Evolutionary conservation across 306 rosid genomes (phyloP).

Genomic region (Dalbergia cochinchinensis): DNA sequence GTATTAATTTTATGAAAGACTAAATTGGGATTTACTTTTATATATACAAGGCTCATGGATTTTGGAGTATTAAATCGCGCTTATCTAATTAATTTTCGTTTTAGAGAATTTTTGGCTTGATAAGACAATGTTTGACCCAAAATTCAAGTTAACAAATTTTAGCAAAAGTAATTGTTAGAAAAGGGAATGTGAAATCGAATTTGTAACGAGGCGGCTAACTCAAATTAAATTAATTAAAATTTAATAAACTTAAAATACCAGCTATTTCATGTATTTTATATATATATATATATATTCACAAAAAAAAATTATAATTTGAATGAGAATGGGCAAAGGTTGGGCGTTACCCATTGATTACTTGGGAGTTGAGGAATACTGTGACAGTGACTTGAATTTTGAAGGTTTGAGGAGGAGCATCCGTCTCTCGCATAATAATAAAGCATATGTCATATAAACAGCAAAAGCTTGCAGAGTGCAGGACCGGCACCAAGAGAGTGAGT

Average conservation of each 20-base stretch:
- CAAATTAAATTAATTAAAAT: no score
- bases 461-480: no score
- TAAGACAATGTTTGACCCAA: neutral
- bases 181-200: neutral
- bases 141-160: no score
- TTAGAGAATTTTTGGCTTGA: neutral
- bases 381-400: neutral
- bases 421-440: no score
- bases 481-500: neutral
- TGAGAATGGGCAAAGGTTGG: no score
- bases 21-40: neutral
- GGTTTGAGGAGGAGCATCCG: constrained; percentile 21
- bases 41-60: neutral
- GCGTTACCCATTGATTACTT: no score
- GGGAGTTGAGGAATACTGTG: no score
- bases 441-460: no score
- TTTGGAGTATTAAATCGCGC: neutral
- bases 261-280: neutral
- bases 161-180: neutral
- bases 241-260: no score
- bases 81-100: neutral
- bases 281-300: no score
- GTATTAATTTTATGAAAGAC: neutral
- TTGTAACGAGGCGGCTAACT: neutral
- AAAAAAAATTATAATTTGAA: no score